Conservation (phyloP, 2,329 filamentous ascomycete genomes). For the Cordyceps farinosa region DNA sequence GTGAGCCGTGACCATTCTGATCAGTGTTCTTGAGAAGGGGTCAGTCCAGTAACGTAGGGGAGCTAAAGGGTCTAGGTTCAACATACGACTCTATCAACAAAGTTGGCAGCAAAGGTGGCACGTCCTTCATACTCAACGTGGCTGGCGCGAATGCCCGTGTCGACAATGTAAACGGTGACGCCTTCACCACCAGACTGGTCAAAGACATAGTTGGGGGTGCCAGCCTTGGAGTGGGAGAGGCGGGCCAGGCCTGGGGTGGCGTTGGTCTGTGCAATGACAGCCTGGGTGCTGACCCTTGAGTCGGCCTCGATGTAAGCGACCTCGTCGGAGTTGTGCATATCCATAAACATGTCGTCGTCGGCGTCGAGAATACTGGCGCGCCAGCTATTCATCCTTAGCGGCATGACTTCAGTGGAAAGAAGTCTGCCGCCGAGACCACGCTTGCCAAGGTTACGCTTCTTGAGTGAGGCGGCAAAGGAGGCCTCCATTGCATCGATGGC, state of each 20-base stretch:
- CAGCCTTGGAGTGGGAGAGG: slow-evolving; percentile 43
- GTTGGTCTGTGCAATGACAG: slow-evolving; percentile 48
- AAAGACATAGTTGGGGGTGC: slow-evolving; percentile 42
- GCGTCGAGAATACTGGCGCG: slow-evolving; percentile 52
- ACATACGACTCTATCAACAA: slow-evolving; percentile 40
- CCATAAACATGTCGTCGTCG: slow-evolving; percentile 47
- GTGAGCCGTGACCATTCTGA: slow-evolving; percentile 54
- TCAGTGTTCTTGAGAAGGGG: slow-evolving; percentile 36
- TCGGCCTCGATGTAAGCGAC: slow-evolving; percentile 55
- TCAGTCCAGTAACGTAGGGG: slow-evolving; percentile 7
- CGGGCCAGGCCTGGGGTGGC: slow-evolving; percentile 53
- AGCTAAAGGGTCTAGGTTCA: neutral
- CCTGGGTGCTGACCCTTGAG: slow-evolving; percentile 42
- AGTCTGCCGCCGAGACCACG: slow-evolving; percentile 44
- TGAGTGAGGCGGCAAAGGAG: slow-evolving; percentile 45
- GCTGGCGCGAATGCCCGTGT: slow-evolving; percentile 52
- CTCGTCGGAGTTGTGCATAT: slow-evolving; percentile 46
- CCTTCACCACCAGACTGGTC: slow-evolving; percentile 36
- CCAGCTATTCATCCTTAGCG: slow-evolving; percentile 48
- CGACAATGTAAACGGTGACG: slow-evolving; percentile 54
- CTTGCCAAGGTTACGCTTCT: slow-evolving; percentile 56
- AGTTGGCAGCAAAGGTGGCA: slow-evolving; percentile 45
- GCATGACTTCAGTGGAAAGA: slow-evolving; percentile 45
- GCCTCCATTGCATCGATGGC: slow-evolving; percentile 48
- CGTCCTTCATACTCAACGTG: slow-evolving; percentile 50